A percentile compares a stretch with the other conserved stretches of the same genome.
phyloP scores from a whole-genome alignment of 371 early-diverging fungal genomes.

The Blyttiomyces sp. region DNA sequence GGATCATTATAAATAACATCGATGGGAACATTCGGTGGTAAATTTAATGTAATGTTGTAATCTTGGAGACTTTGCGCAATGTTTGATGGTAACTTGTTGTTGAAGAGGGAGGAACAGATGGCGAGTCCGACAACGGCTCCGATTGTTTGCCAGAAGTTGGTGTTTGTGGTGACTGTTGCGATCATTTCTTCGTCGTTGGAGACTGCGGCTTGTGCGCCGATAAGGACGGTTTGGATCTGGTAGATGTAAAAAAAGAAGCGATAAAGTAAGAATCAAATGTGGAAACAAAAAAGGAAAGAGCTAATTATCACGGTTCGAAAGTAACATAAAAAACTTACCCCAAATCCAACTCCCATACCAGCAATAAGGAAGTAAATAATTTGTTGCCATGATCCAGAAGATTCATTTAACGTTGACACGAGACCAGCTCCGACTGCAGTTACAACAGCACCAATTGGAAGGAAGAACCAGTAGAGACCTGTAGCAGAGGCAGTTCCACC shows the following conservation, averaged over 20 bases:
- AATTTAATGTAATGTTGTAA: background rate
- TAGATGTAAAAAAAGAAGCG: background rate
- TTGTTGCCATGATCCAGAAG: background rate
- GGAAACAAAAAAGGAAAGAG: constrained; percentile 1
- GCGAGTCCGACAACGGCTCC: constrained; percentile 25
- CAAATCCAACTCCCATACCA: constrained; percentile 11
- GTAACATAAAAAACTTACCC: background rate
- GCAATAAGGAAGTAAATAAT: constrained; percentile 10
- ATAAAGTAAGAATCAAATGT: background rate
- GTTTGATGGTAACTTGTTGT: constrained; percentile 26
- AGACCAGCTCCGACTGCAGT: constrained; percentile 53
- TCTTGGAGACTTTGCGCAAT: constrained; percentile 5
- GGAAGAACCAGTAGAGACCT: constrained; percentile 35
- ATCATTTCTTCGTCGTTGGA: no score
- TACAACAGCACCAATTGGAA: constrained; percentile 58
- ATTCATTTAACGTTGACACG: background rate
- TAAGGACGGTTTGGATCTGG: no score
- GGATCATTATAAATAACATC: constrained; percentile 9
- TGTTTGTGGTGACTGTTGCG: constrained; percentile 64
- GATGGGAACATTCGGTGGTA: constrained; percentile 1
- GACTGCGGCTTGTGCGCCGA: no score
- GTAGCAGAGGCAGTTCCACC: constrained; percentile 46
- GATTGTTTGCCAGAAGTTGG: constrained; percentile 58
- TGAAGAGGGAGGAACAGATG: constrained; percentile 44
- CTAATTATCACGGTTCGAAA: background rate